phyloP scores from a whole-genome alignment of 1,284 basidiomycete genomes.

The Marasmius oreades region DNA sequence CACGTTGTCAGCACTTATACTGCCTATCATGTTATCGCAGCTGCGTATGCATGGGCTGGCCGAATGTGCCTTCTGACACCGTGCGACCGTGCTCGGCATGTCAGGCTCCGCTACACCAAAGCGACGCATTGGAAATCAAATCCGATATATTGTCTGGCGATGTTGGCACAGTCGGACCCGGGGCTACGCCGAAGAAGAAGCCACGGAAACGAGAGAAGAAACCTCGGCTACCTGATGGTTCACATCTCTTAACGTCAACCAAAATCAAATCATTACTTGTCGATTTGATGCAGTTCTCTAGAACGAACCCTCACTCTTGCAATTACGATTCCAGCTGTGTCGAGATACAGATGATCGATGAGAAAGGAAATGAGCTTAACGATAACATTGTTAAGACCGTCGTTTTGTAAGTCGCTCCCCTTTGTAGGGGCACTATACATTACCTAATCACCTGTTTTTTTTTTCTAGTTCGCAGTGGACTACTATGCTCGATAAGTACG shows the following conservation, averaged over 20 bases:
- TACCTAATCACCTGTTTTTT: not conserved
- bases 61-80: conserved; percentile 56
- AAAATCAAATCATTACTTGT: conserved; percentile 79
- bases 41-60: conserved; percentile 77
- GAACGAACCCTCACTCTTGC: conserved; percentile 75
- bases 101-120: conserved; percentile 54
- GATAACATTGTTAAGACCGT: conserved; percentile 80
- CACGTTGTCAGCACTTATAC: conserved; percentile 92
- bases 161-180: conserved; percentile 26
- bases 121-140: conserved; percentile 77
- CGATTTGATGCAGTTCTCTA: conserved; percentile 76
- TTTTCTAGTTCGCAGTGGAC: conserved; percentile 87
- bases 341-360: conserved; percentile 73
- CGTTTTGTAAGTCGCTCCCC: conserved; percentile 71
- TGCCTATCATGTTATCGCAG: conserved; percentile 80
- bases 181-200: conserved; percentile 54
- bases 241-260: conserved; percentile 76
- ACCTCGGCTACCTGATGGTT: conserved; percentile 45
- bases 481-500: conserved; percentile 87
- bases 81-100: conserved; percentile 74
- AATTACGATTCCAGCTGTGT: conserved; percentile 76
- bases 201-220: conserved; percentile 66
- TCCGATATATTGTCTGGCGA: conserved; percentile 32
- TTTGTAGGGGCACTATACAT: not conserved
- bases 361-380: conserved; percentile 66